Percentiles rank a stretch among this genome's conserved stretches.
Evolutionary conservation across 2,329 filamentous ascomycete species (phyloP).

Genomic region (Aureobasidium sp.): DNA sequence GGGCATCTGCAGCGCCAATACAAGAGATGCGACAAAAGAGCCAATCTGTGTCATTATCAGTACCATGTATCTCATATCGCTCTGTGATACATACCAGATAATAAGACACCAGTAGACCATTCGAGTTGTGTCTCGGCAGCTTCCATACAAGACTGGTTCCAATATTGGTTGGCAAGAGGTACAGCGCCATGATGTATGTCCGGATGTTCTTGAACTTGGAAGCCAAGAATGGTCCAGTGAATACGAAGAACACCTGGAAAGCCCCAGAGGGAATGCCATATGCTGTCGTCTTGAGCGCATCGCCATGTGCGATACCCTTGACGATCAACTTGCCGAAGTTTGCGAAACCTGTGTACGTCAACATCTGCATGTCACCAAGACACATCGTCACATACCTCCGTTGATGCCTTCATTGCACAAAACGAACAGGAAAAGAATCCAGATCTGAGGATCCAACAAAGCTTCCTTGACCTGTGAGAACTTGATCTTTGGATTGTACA

Average conservation of each 20-base stretch:
- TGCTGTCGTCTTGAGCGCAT: conserved; percentile 40
- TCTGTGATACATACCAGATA: conserved; percentile 32
- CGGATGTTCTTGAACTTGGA: conserved; percentile 43
- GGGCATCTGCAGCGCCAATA: conserved; percentile 46
- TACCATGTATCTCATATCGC: too few species aligned
- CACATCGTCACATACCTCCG: conserved; percentile 29
- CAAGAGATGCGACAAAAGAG: conserved; percentile 43
- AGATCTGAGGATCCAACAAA: background rate
- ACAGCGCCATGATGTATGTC: conserved; percentile 45
- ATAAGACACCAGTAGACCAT: conserved; percentile 44
- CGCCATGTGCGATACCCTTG: conserved; percentile 37
- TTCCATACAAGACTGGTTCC: conserved; percentile 45
- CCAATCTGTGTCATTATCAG: conserved; percentile 19
- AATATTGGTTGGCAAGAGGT: conserved; percentile 44
- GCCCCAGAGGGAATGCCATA: conserved; percentile 48
- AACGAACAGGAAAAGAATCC: background rate
- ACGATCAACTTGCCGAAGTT: conserved; percentile 50
- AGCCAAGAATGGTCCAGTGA: conserved; percentile 45
- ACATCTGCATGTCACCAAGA: background rate
- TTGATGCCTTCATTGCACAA: background rate
- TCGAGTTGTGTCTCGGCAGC: conserved; percentile 32
- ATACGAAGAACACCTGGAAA: conserved; percentile 46
- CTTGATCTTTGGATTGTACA: background rate
- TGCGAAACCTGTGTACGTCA: conserved; percentile 26
- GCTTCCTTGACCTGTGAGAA: background rate